Conservation (phyloP, 768 basidiomycete species). For the Gloeophyllum trabeum region DNA sequence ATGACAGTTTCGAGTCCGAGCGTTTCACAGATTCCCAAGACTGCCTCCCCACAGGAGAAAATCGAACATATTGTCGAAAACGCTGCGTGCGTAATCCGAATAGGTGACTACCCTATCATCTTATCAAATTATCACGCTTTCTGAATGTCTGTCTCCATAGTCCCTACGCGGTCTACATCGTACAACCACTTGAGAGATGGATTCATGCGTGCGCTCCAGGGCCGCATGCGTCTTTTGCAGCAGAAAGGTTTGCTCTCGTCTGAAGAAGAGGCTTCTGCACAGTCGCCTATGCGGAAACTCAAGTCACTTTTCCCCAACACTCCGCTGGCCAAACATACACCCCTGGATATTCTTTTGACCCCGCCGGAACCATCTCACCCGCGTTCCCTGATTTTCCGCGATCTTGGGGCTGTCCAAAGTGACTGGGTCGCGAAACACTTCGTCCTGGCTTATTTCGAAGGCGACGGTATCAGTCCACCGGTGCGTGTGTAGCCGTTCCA, state of each 20-base stretch:
- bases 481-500: slow-evolving; percentile 30
- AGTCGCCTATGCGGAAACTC: slow-evolving; percentile 57
- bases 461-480: slow-evolving; percentile 56
- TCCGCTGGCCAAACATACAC: slow-evolving; percentile 50
- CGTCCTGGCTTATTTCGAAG: slow-evolving; percentile 65
- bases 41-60: slow-evolving; percentile 57
- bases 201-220: slow-evolving; percentile 64
- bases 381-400: slow-evolving; percentile 53
- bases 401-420: slow-evolving; percentile 60
- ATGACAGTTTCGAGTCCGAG: background rate
- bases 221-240: slow-evolving; percentile 40
- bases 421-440: slow-evolving; percentile 71
- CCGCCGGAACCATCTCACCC: slow-evolving; percentile 37
- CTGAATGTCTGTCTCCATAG: slow-evolving; percentile 22
- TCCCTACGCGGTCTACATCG: slow-evolving; percentile 71
- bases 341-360: slow-evolving; percentile 59
- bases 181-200: slow-evolving; percentile 77
- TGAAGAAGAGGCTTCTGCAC: slow-evolving; percentile 44
- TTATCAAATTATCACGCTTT: background rate
- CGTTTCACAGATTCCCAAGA: slow-evolving; percentile 33
- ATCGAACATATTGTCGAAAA: slow-evolving; percentile 55
- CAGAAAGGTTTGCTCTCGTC: slow-evolving; percentile 42
- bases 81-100: slow-evolving; percentile 62
- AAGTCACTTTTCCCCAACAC: slow-evolving; percentile 70
- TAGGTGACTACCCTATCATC: slow-evolving; percentile 32